Conservation (phyloP, 768 basidiomycete genomes). For the Rubroboletus satanas region DNA sequence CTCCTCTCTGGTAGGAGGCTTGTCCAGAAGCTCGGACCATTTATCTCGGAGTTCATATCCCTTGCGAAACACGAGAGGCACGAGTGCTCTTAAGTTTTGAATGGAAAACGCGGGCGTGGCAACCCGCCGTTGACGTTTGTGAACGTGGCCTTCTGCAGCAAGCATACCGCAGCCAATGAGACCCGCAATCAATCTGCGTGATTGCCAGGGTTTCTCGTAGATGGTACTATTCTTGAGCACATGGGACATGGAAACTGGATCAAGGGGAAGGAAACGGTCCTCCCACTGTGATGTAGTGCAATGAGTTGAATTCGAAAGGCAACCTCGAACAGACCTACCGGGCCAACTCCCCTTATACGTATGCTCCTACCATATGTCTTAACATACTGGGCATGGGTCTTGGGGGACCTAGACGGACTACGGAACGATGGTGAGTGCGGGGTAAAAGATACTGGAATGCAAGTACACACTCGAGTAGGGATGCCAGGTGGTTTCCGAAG, state of each 20-base stretch:
- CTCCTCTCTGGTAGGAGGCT: conserved; percentile 11
- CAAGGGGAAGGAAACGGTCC: conserved; percentile 73
- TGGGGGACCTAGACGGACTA: conserved; percentile 53
- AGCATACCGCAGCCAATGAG: conserved; percentile 85
- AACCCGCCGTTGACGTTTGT: conserved; percentile 77
- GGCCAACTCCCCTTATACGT: conserved; percentile 62
- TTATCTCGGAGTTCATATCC: conserved; percentile 57
- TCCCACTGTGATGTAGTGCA: conserved; percentile 52
- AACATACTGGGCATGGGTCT: conserved; percentile 50
- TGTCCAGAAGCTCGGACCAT: conserved; percentile 50
- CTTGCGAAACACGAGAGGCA: conserved; percentile 70
- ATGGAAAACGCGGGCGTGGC: conserved; percentile 75
- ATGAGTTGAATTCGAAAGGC: conserved; percentile 10
- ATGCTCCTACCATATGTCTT: conserved; percentile 65
- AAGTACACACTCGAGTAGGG: conserved; percentile 54
- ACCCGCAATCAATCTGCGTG: conserved; percentile 65
- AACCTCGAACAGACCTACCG: conserved; percentile 45
- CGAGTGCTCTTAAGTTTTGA: conserved; percentile 69
- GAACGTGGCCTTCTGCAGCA: conserved; percentile 70
- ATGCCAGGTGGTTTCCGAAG: conserved; percentile 51
- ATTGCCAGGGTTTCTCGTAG: conserved; percentile 84
- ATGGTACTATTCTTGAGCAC: conserved; percentile 66
- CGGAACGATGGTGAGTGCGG: not conserved
- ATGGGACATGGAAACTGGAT: conserved; percentile 70
- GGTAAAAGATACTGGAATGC: not conserved